phyloP scores from a whole-genome alignment of 2,329 filamentous ascomycete genomes.

The Chrysoporthe austroafricana region DNA sequence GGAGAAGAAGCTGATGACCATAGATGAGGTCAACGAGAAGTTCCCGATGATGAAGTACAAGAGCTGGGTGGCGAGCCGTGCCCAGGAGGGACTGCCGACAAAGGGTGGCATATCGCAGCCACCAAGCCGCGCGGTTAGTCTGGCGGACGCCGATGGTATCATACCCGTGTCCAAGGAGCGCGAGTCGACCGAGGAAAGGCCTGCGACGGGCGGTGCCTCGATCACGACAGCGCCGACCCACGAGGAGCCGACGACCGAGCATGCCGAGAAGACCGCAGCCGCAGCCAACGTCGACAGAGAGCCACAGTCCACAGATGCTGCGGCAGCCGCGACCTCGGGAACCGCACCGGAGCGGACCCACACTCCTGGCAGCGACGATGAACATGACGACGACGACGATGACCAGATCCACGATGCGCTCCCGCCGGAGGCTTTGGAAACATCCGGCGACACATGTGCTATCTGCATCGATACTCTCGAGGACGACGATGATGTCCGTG shows the following conservation, averaged over 20 bases:
- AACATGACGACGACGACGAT: conserved; percentile 72
- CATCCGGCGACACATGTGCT: conserved; percentile 89
- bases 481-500: conserved; percentile 93
- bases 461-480: conserved; percentile 95
- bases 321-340: conserved; percentile 26
- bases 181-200: conserved; percentile 47
- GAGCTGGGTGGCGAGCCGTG: conserved; percentile 83
- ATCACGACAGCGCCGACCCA: conserved; percentile 37
- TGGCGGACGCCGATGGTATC: conserved; percentile 68
- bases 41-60: conserved; percentile 98
- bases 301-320: conserved; percentile 23
- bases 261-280: conserved; percentile 21
- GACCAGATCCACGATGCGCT: conserved; percentile 83
- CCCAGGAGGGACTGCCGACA: conserved; percentile 80
- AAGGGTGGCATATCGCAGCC: conserved; percentile 80
- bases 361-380: conserved; percentile 24
- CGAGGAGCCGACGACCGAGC: conserved; percentile 19
- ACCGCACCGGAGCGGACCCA: conserved; percentile 22
- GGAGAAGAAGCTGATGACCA: conserved; percentile 98
- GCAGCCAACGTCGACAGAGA: neutral
- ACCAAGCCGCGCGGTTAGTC: conserved; percentile 72
- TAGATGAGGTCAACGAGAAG: conserved; percentile 98
- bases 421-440: conserved; percentile 77
- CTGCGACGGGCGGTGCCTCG: conserved; percentile 36
- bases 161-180: conserved; percentile 52